phyloP scores from a whole-genome alignment of 306 rosid genomes.

The Abrus pulchellus region DNA sequence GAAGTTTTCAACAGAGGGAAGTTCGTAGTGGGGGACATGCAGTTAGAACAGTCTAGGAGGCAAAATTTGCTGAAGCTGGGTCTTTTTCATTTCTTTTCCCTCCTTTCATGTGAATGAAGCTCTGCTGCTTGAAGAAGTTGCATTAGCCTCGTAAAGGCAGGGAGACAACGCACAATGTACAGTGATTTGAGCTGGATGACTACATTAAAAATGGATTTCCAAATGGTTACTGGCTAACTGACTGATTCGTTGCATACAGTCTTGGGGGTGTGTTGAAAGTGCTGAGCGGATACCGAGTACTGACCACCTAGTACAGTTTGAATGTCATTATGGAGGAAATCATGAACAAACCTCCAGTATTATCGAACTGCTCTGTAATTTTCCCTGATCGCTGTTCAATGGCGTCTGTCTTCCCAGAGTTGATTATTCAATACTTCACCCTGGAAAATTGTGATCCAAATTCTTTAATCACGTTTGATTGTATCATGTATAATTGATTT shows the following conservation, averaged over 20 bases:
- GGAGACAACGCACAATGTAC: slow-evolving; percentile 53
- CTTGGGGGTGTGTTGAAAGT: slow-evolving; percentile 31
- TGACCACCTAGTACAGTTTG: slow-evolving; percentile 17
- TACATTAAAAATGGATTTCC: slow-evolving; percentile 43
- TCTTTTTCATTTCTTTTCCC: slow-evolving; percentile 36
- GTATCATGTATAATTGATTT: slow-evolving; percentile 58
- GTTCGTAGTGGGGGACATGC: slow-evolving; percentile 46
- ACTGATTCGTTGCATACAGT: slow-evolving; percentile 26
- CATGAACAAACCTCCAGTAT: slow-evolving; percentile 26
- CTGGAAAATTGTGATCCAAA: slow-evolving; percentile 52
- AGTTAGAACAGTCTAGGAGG: slow-evolving; percentile 45
- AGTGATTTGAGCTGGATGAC: slow-evolving; percentile 52
- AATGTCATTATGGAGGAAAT: slow-evolving; percentile 32
- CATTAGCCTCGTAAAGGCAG: slow-evolving; percentile 49
- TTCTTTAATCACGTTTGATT: slow-evolving; percentile 54
- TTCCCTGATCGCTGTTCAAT: slow-evolving; percentile 43
- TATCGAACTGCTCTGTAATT: slow-evolving; percentile 35
- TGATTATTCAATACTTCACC: slow-evolving; percentile 50
- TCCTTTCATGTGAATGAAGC: slow-evolving; percentile 52
- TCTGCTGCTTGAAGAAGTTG: slow-evolving; percentile 51
- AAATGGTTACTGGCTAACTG: slow-evolving; percentile 44
- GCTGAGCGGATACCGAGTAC: slow-evolving; percentile 28
- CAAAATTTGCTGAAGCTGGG: slow-evolving; percentile 49
- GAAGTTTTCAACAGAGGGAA: slow-evolving; percentile 46
- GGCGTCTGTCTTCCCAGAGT: slow-evolving; percentile 49